phyloP scores from a whole-genome alignment of 2,329 filamentous ascomycete species.

The Amauroascus verrucosus region DNA sequence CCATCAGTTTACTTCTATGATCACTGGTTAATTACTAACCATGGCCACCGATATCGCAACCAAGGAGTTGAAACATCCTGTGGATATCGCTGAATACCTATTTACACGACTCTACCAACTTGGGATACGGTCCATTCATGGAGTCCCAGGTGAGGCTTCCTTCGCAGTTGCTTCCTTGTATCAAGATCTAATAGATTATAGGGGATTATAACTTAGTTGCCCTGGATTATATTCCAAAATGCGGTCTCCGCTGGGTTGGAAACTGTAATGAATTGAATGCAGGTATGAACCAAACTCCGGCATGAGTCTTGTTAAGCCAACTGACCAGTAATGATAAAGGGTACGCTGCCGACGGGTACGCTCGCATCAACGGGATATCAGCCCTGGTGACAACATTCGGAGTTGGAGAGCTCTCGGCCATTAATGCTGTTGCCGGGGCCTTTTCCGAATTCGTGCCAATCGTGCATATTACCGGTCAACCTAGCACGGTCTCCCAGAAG shows the following conservation, averaged over 20 bases:
- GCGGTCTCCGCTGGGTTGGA: slow-evolving; percentile 52
- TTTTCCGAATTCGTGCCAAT: slow-evolving; percentile 63
- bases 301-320: neutral
- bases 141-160: slow-evolving; percentile 40
- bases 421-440: slow-evolving; percentile 64
- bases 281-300: slow-evolving; percentile 36
- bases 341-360: slow-evolving; percentile 67
- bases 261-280: slow-evolving; percentile 66
- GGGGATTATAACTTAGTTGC: slow-evolving; percentile 60
- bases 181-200: slow-evolving; percentile 13
- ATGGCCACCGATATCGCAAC: slow-evolving; percentile 36
- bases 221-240: slow-evolving; percentile 54
- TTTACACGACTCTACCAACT: slow-evolving; percentile 42
- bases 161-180: neutral
- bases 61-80: slow-evolving; percentile 35
- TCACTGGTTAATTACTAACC: too few relatives aligned
- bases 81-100: slow-evolving; percentile 41
- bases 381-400: slow-evolving; percentile 65
- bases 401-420: slow-evolving; percentile 56
- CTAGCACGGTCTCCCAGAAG: slow-evolving; percentile 37
- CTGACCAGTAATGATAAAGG: slow-evolving; percentile 28
- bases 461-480: slow-evolving; percentile 50
- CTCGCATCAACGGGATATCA: slow-evolving; percentile 57
- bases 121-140: slow-evolving; percentile 42
- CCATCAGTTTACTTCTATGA: too few relatives aligned